A percentile compares a stretch with the other conserved stretches of the same genome.
phyloP scores from a whole-genome alignment of 2,329 filamentous ascomycete genomes.

The Hypoxylon sp. region DNA sequence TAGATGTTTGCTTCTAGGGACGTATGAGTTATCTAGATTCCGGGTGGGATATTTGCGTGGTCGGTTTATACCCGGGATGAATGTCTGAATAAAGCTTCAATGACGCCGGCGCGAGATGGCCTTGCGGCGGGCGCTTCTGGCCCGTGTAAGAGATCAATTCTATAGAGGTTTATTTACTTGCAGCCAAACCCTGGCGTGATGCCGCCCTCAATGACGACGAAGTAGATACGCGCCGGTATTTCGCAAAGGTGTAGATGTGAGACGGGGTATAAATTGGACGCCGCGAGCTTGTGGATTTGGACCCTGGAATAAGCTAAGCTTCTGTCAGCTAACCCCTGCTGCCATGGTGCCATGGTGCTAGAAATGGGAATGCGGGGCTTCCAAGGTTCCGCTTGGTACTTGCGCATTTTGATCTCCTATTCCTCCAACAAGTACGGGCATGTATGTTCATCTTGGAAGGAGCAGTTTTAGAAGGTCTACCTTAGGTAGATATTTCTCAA shows the following conservation, averaged over 20 bases:
- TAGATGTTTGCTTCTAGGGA: background rate
- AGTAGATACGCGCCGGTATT: too few species aligned
- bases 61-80: constrained; percentile 1
- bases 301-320: background rate
- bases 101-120: background rate
- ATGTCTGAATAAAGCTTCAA: background rate
- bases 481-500: background rate
- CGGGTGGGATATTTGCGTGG: background rate
- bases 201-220: too few species aligned
- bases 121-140: background rate
- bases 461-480: background rate
- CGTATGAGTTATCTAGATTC: background rate
- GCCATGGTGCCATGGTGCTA: background rate
- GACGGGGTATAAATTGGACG: background rate
- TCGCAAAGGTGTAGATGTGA: background rate
- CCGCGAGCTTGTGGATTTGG: background rate
- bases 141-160: background rate
- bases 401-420: background rate
- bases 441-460: too few species aligned
- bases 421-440: background rate
- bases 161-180: background rate
- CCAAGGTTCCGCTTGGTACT: too few species aligned
- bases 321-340: background rate
- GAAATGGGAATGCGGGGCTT: background rate
- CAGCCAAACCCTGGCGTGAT: background rate